phyloP scores from a whole-genome alignment of 495 filamentous ascomycete genomes.

The Xanthoparmelia taractica region DNA sequence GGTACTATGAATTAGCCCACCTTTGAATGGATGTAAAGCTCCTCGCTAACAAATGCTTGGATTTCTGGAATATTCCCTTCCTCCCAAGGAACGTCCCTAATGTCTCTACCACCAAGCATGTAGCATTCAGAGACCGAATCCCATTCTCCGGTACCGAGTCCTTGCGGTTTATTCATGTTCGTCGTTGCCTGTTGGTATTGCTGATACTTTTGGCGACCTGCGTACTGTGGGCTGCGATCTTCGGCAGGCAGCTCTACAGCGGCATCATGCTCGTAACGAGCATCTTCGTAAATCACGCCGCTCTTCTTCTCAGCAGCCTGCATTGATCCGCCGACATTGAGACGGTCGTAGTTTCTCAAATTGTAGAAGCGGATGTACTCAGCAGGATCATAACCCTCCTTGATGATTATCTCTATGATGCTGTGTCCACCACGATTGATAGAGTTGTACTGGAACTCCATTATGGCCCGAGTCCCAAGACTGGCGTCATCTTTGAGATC shows the following conservation, averaged over 20 bases:
- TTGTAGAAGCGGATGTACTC: slow-evolving; percentile 95
- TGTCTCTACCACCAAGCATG: slow-evolving; percentile 72
- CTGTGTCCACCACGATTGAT: slow-evolving; percentile 85
- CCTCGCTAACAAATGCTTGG: slow-evolving; percentile 82
- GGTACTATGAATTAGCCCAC: slow-evolving; percentile 27
- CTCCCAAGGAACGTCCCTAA: slow-evolving; percentile 74
- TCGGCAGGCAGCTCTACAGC: slow-evolving; percentile 25
- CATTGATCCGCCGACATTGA: slow-evolving; percentile 65
- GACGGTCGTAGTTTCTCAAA: slow-evolving; percentile 83
- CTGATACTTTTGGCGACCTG: slow-evolving; percentile 32
- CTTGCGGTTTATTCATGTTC: slow-evolving; percentile 29
- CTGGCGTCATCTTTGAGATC: slow-evolving; percentile 72
- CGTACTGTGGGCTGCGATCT: not conserved
- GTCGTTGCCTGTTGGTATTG: slow-evolving; percentile 62
- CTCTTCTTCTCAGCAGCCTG: slow-evolving; percentile 53
- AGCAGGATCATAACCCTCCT: slow-evolving; percentile 62
- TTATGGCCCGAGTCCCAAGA: slow-evolving; percentile 84
- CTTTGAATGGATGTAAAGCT: slow-evolving; percentile 92
- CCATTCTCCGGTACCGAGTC: slow-evolving; percentile 44
- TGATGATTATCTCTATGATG: slow-evolving; percentile 71
- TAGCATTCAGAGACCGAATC: slow-evolving; percentile 75
- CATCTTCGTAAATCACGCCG: slow-evolving; percentile 68
- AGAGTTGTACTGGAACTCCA: slow-evolving; percentile 88
- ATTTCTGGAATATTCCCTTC: slow-evolving; percentile 64
- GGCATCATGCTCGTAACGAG: slow-evolving; percentile 59